Percentiles rank a stretch among this genome's conserved stretches.
These are phyloP conservation scores for Gossypium ekmanianum DNA, from an alignment of 345 rosid species.

Conservation along the genomic window DNA sequence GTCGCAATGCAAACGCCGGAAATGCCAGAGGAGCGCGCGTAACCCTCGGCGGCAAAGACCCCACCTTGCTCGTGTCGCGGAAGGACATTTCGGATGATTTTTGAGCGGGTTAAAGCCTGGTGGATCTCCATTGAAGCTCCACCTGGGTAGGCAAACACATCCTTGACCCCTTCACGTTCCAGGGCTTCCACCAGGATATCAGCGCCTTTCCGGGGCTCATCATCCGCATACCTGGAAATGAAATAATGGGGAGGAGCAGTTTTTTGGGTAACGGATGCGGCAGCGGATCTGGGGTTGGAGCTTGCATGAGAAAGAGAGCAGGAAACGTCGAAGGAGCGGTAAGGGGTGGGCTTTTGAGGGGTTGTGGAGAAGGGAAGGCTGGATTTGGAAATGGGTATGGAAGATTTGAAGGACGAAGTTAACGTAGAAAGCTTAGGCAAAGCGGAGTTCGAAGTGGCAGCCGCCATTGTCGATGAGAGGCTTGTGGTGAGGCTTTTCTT, in stretches of 20 bases:
- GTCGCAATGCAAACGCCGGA: slow-evolving; percentile 95
- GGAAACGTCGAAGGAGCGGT: slow-evolving; percentile 30
- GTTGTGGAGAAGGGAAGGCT: slow-evolving; percentile 27
- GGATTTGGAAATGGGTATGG: slow-evolving; percentile 23
- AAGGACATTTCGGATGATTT: slow-evolving; percentile 65
- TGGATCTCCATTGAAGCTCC: slow-evolving; percentile 99
- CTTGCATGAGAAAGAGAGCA: slow-evolving; percentile 17
- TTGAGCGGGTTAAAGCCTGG: slow-evolving; percentile 93
- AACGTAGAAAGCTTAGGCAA: slow-evolving; percentile 22
- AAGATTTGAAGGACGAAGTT: slow-evolving; percentile 22
- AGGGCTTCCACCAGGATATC: slow-evolving; percentile 93
- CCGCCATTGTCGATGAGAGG: slow-evolving; percentile 28
- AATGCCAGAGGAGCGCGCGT: slow-evolving; percentile 79
- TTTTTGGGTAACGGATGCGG: slow-evolving; percentile 28
- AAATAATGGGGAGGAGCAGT: slow-evolving; percentile 18
- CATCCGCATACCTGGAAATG: slow-evolving; percentile 46
- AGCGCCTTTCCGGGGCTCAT: slow-evolving; percentile 87
- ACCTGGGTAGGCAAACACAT: slow-evolving; percentile 90
- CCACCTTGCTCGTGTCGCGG: slow-evolving; percentile 99
- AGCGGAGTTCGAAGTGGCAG: slow-evolving; percentile 28
- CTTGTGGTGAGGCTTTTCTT: neutral
- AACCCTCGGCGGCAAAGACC: slow-evolving; percentile 89
- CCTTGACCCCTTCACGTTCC: slow-evolving; percentile 73
- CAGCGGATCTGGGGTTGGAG: slow-evolving; percentile 29
- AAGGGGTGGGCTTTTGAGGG: slow-evolving; percentile 14